These are phyloP conservation scores for Fusarium sp. DNA, from an alignment of 2,329 filamentous ascomycete species.

Conservation along the genomic window DNA sequence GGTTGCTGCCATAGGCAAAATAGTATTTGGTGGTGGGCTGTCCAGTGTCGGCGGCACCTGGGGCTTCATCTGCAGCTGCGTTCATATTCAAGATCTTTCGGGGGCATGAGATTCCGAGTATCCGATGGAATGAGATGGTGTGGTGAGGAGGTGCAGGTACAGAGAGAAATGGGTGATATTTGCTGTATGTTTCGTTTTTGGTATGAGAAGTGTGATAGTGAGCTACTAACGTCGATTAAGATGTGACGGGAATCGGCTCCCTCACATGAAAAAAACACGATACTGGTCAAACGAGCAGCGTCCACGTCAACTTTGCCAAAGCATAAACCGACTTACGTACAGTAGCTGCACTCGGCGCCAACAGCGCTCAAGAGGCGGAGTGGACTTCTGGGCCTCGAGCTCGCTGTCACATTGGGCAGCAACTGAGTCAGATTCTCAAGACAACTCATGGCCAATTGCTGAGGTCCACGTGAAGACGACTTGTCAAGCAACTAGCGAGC, in stretches of 20 bases:
- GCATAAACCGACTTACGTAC: constrained; percentile 28
- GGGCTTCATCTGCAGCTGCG: constrained; percentile 30
- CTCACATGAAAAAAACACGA: constrained; percentile 30
- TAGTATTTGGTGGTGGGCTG: constrained; percentile 51
- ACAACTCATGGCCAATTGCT: constrained; percentile 39
- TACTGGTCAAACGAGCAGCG: constrained; percentile 14
- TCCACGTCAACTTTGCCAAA: constrained; percentile 28
- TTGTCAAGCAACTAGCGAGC: constrained; percentile 10
- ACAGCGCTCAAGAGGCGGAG: constrained; percentile 21
- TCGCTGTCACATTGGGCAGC: constrained; percentile 44
- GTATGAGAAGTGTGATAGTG: constrained; percentile 29
- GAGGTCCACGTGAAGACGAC: constrained; percentile 38
- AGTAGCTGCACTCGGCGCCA: constrained; percentile 19
- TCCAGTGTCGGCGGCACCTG: constrained; percentile 28
- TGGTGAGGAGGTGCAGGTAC: constrained; percentile 9
- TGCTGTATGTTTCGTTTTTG: constrained; percentile 21
- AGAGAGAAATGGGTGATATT: constrained; percentile 1
- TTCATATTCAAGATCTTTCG: constrained; percentile 42
- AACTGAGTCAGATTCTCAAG: constrained; percentile 33
- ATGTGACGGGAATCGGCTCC: constrained; percentile 39
- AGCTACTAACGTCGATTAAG: constrained; percentile 40
- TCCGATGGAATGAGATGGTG: constrained; percentile 27
- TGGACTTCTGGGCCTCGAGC: constrained; percentile 16
- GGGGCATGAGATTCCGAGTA: constrained; percentile 40
- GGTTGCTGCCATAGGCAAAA: constrained; percentile 61